phyloP scores from a whole-genome alignment of 2,329 filamentous ascomycete genomes.

The Tolypocladium tropicale region DNA sequence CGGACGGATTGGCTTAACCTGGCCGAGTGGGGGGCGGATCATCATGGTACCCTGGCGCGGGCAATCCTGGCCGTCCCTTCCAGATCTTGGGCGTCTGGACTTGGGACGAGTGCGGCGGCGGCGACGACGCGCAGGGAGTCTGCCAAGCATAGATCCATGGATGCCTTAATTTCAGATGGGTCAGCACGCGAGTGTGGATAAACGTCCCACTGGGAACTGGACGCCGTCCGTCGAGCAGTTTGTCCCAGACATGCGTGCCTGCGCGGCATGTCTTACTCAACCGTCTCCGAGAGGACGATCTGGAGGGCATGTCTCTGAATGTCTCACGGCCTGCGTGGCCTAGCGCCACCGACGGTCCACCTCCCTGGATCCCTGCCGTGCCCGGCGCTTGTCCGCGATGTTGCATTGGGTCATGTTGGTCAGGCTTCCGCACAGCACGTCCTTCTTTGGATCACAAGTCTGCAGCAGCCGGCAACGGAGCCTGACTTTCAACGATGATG shows the following conservation, averaged over 20 bases:
- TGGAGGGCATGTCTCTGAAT: conserved; percentile 13
- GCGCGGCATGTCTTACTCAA: conserved; percentile 27
- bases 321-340: conserved; percentile 8
- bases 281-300: conserved; percentile 24
- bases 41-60: neutral
- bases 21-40: neutral
- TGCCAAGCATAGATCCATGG: neutral
- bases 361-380: neutral
- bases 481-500: neutral
- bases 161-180: neutral
- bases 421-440: too few relatives aligned
- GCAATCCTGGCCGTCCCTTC: neutral
- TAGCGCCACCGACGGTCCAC: conserved; percentile 1
- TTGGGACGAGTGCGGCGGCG: neutral
- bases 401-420: neutral
- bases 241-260: conserved; percentile 23
- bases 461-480: neutral
- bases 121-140: neutral
- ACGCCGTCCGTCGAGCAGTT: conserved; percentile 15
- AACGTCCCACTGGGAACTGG: neutral
- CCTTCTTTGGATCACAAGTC: neutral
- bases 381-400: conserved; percentile 1
- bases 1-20: neutral
- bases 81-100: neutral
- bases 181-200: neutral